Evolutionary conservation across 352 stramenopile genomes (phyloP).

Genomic region (Globisporangium paroecandrum): DNA sequence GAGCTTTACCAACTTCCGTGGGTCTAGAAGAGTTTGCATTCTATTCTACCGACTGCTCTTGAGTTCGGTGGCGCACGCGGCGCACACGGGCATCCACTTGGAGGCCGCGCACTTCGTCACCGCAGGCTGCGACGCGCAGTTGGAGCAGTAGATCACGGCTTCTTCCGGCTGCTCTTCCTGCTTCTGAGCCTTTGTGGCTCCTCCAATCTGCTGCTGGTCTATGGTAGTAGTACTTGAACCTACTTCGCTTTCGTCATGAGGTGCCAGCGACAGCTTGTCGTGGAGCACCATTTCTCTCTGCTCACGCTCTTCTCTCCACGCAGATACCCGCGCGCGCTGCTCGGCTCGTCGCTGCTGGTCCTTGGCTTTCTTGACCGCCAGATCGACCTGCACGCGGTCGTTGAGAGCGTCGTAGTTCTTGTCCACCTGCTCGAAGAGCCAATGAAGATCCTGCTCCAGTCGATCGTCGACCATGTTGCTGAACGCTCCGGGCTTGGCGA

Average conservation of each 20-base stretch:
- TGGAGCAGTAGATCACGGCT: constrained; percentile 61
- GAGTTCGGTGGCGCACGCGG: constrained; percentile 42
- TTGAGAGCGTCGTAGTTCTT: constrained; percentile 43
- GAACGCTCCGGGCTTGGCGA: constrained; percentile 60
- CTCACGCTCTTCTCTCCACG: constrained; percentile 77
- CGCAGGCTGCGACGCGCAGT: constrained; percentile 46
- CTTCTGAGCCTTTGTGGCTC: constrained; percentile 5
- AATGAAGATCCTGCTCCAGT: constrained; percentile 60
- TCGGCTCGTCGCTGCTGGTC: constrained; percentile 54
- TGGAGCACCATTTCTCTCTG: constrained; percentile 52
- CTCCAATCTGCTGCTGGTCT: not conserved
- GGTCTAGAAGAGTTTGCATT: not conserved
- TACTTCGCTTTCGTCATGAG: not conserved
- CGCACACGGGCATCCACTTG: constrained; percentile 85
- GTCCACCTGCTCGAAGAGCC: constrained; percentile 70
- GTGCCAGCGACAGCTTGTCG: constrained; percentile 31
- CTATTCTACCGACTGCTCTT: constrained; percentile 32
- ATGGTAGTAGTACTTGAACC: no score
- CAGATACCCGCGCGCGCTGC: constrained; percentile 56
- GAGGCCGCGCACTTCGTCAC: constrained; percentile 78
- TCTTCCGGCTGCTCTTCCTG: constrained; percentile 27
- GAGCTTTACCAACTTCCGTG: not conserved
- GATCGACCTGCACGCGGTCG: constrained; percentile 44
- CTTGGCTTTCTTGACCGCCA: constrained; percentile 51
- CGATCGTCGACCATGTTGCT: constrained; percentile 52